Percentiles rank a stretch among this genome's conserved stretches.
Evolutionary conservation across 1,139 yeast species (phyloP).

Genomic region (Yamadazyma atmosphaerica): DNA sequence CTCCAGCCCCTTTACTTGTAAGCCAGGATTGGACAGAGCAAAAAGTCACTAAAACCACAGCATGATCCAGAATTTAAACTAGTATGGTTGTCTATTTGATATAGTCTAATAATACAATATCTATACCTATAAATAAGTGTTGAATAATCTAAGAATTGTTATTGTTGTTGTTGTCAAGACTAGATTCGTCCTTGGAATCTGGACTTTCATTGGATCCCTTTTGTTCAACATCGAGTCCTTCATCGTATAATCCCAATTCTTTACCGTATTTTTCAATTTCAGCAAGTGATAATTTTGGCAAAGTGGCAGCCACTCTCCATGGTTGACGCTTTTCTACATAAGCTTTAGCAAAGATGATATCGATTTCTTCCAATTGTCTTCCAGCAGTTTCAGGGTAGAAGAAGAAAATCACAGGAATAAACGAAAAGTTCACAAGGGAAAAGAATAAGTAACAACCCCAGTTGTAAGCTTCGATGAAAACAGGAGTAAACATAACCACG

Average conservation of each 20-base stretch:
- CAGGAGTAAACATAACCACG: conserved; percentile 50
- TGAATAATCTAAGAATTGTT: too few species aligned
- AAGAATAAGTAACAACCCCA: conserved; percentile 51
- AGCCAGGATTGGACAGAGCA: conserved; percentile 16
- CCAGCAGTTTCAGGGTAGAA: conserved; percentile 53
- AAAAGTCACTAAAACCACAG: neutral
- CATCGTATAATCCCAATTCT: conserved; percentile 48
- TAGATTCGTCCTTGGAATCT: conserved; percentile 9
- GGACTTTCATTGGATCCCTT: conserved; percentile 10
- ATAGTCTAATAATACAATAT: neutral
- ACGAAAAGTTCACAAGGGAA: conserved; percentile 38
- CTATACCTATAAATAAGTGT: neutral
- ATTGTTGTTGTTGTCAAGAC: conserved; percentile 4
- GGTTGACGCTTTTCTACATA: conserved; percentile 46
- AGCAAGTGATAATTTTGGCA: conserved; percentile 46
- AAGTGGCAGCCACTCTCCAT: conserved; percentile 51
- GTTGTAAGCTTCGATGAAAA: conserved; percentile 35
- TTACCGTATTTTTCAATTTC: conserved; percentile 51
- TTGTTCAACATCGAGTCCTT: conserved; percentile 21
- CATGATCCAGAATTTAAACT: neutral
- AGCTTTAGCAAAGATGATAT: conserved; percentile 47
- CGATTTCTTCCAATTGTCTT: conserved; percentile 49
- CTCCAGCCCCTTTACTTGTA: conserved; percentile 10
- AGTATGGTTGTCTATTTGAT: neutral
- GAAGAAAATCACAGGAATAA: conserved; percentile 44